These are phyloP conservation scores for Fusarium siculi DNA, from an alignment of 2,329 filamentous ascomycete species.

Conservation along the genomic window DNA sequence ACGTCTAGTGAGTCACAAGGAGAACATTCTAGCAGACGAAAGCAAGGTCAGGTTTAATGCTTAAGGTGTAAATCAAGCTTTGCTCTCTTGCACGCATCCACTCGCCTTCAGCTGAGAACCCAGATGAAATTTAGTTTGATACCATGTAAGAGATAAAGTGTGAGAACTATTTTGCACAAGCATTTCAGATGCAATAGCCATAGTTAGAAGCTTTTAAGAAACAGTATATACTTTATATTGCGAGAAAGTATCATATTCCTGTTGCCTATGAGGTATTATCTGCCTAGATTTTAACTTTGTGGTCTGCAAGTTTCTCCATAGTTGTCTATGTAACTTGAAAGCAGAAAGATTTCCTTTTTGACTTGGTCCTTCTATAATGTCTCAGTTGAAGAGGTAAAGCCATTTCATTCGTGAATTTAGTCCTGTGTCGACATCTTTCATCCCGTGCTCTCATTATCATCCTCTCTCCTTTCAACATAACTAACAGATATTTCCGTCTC, in stretches of 20 bases:
- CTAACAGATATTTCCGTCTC: conserved; percentile 4
- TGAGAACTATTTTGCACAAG: fast-evolving
- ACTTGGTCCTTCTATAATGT: background rate
- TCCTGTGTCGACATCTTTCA: background rate
- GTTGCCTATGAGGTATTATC: fast-evolving
- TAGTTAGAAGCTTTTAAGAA: background rate
- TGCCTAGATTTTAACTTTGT: too few relatives aligned
- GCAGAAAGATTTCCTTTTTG: fast-evolving
- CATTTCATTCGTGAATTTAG: fast-evolving
- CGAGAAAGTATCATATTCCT: background rate
- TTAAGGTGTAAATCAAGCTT: too few relatives aligned
- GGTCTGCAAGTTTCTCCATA: background rate
- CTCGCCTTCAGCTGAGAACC: background rate
- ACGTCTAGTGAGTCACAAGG: background rate
- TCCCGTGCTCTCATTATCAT: background rate
- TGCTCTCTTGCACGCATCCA: too few relatives aligned
- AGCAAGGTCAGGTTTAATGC: background rate
- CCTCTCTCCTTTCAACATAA: conserved; percentile 3
- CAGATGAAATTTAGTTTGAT: background rate
- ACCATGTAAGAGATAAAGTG: fast-evolving
- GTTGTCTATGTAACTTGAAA: fast-evolving
- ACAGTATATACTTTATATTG: background rate
- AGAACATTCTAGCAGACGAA: background rate
- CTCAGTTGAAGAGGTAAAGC: fast-evolving
- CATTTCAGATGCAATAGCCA: background rate